Base-by-base conservation (phyloP, 2,329 filamentous ascomycete species). In the Aspergillus ustus region DNA sequence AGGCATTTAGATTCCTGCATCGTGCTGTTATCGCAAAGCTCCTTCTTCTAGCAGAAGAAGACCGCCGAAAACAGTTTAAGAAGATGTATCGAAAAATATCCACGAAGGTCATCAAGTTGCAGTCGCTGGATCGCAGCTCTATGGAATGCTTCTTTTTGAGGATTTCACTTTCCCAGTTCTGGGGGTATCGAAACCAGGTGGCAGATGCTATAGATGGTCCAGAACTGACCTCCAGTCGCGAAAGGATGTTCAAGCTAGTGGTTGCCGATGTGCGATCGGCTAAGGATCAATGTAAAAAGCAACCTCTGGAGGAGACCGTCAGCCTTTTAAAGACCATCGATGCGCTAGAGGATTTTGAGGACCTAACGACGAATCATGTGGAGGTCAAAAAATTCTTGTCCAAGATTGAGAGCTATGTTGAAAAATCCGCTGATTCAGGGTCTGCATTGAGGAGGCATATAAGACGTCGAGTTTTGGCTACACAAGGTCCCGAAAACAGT, bases 331-430 rank as follows among this genome's bases (percentile, higher is more conserved):
- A 77, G 55, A 73, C 72, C 11, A 69, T 79, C 25, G 75, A 76
- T 68, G 71, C 74, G 13, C 63, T 78, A 45, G 77, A 78, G 57
- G 73, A 77, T 43, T 77, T 80, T 60, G 75, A 77, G 61, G 76
- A 78, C 54, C 62, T 79, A 19, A 69, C 71, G 6, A 67, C 66
- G 20, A 70, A 72, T 40, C 73, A 74, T 59, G 67, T 68, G 17
- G 74, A 78, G 29, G 73, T 74, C 11, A 73, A 72, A 15, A 76
- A 76, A 44, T 72, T 72, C 58, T 49, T 78, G 34, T 67, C 67
- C 44, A 76, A 77, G 64, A 73, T 78, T 40, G 74, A 77, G 56
- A 70, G 66, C 57, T 71, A 76, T 53, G 70, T 74, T 53, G 72
- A 75, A 53, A 73, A 70, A 60, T 73, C 72, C n/a, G 59, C 71